Conservation (phyloP, 345 rosid genomes). For the Eucalyptus fibrosa region DNA sequence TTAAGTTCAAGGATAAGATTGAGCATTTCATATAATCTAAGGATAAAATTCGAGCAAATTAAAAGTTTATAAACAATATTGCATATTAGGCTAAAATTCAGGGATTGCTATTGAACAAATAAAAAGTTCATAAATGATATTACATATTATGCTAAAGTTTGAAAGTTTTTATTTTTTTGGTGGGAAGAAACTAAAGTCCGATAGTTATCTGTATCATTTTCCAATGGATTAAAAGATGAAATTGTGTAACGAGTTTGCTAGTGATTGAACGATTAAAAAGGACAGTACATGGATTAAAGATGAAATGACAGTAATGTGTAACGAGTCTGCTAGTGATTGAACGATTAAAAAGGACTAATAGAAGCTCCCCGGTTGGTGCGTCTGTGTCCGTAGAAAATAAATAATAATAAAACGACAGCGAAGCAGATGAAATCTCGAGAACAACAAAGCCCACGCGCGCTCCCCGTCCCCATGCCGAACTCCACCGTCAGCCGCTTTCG, state of each 20-base stretch:
- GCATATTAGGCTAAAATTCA: accelerated
- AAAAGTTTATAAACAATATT: no score
- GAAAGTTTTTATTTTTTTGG: no score
- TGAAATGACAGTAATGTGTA: background rate
- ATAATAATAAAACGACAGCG: background rate
- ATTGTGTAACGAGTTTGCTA: no score
- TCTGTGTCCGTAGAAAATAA: background rate
- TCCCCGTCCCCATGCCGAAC: background rate
- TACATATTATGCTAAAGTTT: no score
- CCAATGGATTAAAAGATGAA: background rate
- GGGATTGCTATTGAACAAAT: accelerated
- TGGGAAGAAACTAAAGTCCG: no score
- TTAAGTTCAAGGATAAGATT: background rate
- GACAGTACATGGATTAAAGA: background rate
- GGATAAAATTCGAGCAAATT: no score
- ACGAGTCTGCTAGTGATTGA: background rate
- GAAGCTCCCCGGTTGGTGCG: background rate
- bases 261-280: no score
- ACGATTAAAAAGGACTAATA: no score
- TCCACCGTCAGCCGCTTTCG: background rate
- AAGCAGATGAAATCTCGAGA: background rate
- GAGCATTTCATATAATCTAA: background rate
- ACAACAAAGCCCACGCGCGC: background rate
- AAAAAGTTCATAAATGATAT: accelerated
- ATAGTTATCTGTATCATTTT: no score